Base-by-base conservation (phyloP, 257 asterid genomes). In the Scutellaria galericulata region DNA sequence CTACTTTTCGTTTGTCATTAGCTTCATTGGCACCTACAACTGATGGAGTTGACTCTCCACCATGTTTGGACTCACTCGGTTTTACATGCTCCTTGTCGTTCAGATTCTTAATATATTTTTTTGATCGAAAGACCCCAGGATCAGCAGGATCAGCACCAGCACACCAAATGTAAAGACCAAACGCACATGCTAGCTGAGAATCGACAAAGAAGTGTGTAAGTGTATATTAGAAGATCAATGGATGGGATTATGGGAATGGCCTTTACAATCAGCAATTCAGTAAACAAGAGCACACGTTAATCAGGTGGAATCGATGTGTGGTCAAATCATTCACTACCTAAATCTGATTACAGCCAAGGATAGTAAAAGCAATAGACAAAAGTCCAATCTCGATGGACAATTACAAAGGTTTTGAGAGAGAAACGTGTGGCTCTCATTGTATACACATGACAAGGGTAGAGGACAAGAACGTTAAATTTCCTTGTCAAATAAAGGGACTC, bases 111-210 rank as follows among this genome's bases (percentile, higher is more conserved):
- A 87, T 84, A 77, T 95, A 92, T 66, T 95, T 95, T 70, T 90
- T 95, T 40, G 99, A 92, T 82, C 77, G 86, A 64, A 90, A 90
- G 70, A 95, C 98, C 57, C 97, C 98, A 4, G 86, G 77, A 75
- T 95, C 99, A 5, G 99, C 97, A 76, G 99, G 99, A 84, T 95
- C 99, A 56, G 96, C 82, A 45, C 83, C 99, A 15, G 97, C 98
- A 52, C 99, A 92, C 97, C 99, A 92, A 64, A 95, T 85, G 79
- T 95, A 95, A 58, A 95, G 86, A 71, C 98, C 84, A 69, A 95
- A 90, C 42, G 84, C 92, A 47, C 89, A 78, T 51, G 85, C 73
- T 68, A 95, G 85, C 99, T 95, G 93, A 58, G 78, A 73, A 75
- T 62, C 22, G 35, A 65, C 18, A 37, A 39, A n/a, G 54, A 1